Base-by-base conservation (phyloP, 192 early-diverging fungal genomes). In the Phlyctochytrium planicorne region DNA sequence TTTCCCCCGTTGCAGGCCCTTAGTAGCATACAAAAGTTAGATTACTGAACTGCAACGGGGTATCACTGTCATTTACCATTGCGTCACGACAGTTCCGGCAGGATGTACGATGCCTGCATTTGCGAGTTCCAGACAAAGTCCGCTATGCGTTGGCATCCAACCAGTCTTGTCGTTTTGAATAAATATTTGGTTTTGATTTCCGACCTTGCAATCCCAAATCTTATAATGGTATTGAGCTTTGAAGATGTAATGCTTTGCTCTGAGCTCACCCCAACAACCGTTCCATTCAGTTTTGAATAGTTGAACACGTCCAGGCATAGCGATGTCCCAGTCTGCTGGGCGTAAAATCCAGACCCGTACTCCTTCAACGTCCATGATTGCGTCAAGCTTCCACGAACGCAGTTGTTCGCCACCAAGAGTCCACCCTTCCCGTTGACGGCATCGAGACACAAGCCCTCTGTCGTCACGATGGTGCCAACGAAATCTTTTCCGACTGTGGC, bases 271-370 rank as follows among this genome's bases (percentile, higher is more conserved):
- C 55, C 55, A 57, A 57, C 25, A 4, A 29, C 20, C 55, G 55
- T 29, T 6, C 55, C 55, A 29, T 57, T 57, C 20, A 57, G 6
- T 27, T 14, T 57, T 12, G 12, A 10, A 6, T 57, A 29, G 55
- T 57, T 57, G 55, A 57, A 57, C 55, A 57, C 55, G 27, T 57
- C 55, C 55, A 57, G 20, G 55, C 55, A 57, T 27, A 25, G 10
- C 14, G 6, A 24, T 27, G 55, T 57, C 10, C 55, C 55, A 6
- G 12, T 29, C 16, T 24, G 16, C 55, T 57, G 16, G 27, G 27
- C 27, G 20, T 14, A 25, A 29, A 57, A 57, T 29, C 55, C 55
- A 6, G 55, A 12, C 55, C 55, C 55, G 55, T 14, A 14, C 55
- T 57, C 6, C 25, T 14, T 57, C 14, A 57, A 27, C 55, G 55